Base-by-base conservation (phyloP, 2,329 filamentous ascomycete genomes). In the Trichophyton rubrum region DNA sequence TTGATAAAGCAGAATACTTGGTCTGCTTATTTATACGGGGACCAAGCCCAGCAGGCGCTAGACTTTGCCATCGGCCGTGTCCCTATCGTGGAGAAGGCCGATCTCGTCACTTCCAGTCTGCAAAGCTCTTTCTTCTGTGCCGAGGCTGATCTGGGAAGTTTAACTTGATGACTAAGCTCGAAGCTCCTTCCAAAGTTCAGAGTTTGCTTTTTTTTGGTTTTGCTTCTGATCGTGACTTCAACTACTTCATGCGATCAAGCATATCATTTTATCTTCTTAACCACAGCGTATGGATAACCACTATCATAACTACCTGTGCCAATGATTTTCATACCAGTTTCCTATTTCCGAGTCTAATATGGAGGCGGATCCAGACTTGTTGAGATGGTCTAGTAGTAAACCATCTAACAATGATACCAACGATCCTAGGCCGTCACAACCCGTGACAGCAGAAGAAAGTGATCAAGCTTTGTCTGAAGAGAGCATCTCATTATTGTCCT, bases 381-480 rank as follows among this genome's bases (percentile, higher is more conserved):
- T 35, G 27, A 15, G 27, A 27, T 35, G 27, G 30, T 17, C 51
- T 2, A 13, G 27, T 33, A 20, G 27, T 55, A 33, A 4, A 17
- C 15, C 27, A 17, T 55, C 33, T 3, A 27, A 20, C 6, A 8
- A 55, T 20, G 51, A 55, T 55, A n/a, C n/a, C 75, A 61, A 20
- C n/a, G 17, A 67, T 68, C 4, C 56, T 61, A 47, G 66, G 63
- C 5, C 67, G 68, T 51, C 63, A 60, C 27, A 41, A 17, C 60
- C 49, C n/a, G 67, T 60, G 47, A 13, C 58, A 55, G 53, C 53
- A 47, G 56, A n/a, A 13, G 35, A 59, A 24, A n/a, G 5, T 2
- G 41, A 27, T 35, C 41, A 7, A 13, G 57, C 11, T 11, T 49
- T 6, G 4, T 49, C 57, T 22, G 41, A 55, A 45, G 62, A 59